phyloP scores from a whole-genome alignment of 2,329 filamentous ascomycete genomes.

The Epichloe elymi region DNA sequence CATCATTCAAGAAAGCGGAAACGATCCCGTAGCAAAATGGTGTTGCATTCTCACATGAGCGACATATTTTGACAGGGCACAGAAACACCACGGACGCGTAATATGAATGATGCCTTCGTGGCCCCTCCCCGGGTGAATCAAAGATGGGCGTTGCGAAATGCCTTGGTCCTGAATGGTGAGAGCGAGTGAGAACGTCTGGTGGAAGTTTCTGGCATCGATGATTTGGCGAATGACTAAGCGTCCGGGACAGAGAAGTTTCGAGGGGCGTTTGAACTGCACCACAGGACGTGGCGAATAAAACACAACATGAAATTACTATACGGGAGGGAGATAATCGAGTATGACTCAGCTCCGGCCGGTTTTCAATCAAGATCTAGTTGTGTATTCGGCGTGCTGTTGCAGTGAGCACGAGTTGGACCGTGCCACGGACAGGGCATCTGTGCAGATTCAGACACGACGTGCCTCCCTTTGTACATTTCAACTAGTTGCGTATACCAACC shows the following conservation, averaged over 20 bases:
- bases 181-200: conserved; percentile 17
- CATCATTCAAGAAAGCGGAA: too few relatives aligned
- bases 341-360: too few relatives aligned
- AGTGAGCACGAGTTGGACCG: too few relatives aligned
- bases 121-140: not conserved
- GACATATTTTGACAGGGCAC: not conserved
- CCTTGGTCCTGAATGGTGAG: not conserved
- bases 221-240: conserved; percentile 45
- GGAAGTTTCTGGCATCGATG: conserved; percentile 46
- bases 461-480: too few relatives aligned
- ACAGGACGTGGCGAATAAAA: not conserved
- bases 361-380: too few relatives aligned
- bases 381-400: too few relatives aligned
- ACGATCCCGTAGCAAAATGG: too few relatives aligned
- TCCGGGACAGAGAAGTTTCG: conserved; percentile 22
- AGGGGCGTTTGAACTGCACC: not conserved
- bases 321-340: too few relatives aligned
- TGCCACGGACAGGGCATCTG: too few relatives aligned
- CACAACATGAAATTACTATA: too few relatives aligned
- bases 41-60: not conserved
- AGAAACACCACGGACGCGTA: not conserved
- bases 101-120: conserved; percentile 1
- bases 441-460: too few relatives aligned
- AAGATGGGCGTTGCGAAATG: not conserved
- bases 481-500: too few relatives aligned